These are phyloP conservation scores for Draba incana DNA, from an alignment of 345 rosid species.

Conservation along the genomic window DNA sequence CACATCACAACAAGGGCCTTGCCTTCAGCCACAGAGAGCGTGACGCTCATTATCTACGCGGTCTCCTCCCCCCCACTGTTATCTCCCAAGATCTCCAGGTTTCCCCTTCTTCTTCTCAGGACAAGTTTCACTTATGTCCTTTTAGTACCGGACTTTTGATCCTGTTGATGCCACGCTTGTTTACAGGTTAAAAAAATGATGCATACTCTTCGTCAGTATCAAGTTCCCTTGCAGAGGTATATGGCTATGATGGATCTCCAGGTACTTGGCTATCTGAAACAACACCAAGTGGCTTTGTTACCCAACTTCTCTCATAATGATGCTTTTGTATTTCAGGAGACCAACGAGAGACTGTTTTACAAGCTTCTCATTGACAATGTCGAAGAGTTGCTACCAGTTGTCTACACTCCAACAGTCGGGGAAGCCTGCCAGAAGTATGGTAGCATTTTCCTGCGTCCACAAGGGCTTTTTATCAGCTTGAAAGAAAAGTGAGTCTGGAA, in stretches of 20 bases:
- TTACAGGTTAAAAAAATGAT: slow-evolving; percentile 84
- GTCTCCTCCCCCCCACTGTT: slow-evolving; percentile 91
- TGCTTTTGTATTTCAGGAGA: slow-evolving; percentile 58
- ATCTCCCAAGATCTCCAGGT: slow-evolving; percentile 95
- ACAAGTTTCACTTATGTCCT: too few relatives aligned
- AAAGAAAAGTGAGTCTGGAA: slow-evolving; percentile 68
- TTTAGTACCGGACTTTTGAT: not conserved
- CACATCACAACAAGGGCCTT: slow-evolving; percentile 96
- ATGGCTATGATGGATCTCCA: slow-evolving; percentile 99
- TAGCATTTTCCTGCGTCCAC: slow-evolving; percentile 95
- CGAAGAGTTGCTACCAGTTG: slow-evolving; percentile 93
- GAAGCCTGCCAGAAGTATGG: slow-evolving; percentile 99
- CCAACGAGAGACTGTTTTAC: slow-evolving; percentile 83
- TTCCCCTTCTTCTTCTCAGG: slow-evolving; percentile 26
- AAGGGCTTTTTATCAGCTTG: slow-evolving; percentile 94
- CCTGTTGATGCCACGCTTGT: not conserved
- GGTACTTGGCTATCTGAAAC: slow-evolving; percentile 42
- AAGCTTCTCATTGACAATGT: slow-evolving; percentile 88
- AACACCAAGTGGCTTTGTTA: not conserved
- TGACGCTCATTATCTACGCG: slow-evolving; percentile 86
- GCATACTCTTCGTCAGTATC: slow-evolving; percentile 83
- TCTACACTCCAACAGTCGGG: slow-evolving; percentile 98
- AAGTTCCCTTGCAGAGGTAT: slow-evolving; percentile 89
- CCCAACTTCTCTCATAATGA: not conserved
- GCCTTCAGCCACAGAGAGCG: slow-evolving; percentile 86